Evolutionary conservation across 495 filamentous ascomycete species (phyloP), one percentile per base, ranked within the genome.

Genomic region (Neurospora sp.): DNA sequence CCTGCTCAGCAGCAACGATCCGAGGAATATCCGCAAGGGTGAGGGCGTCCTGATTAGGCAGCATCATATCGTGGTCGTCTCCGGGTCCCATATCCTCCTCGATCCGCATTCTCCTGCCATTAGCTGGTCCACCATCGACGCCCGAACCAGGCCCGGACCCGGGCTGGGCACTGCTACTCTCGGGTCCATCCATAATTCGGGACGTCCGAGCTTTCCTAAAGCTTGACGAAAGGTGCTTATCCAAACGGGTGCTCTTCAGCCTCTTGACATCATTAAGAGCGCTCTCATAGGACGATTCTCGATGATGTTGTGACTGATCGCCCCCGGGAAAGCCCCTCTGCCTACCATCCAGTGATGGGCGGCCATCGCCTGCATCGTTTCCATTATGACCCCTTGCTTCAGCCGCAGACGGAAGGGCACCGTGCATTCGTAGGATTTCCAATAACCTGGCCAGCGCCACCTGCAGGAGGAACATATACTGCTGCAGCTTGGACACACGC

Each of bases 1-100:
- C 94, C 82, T 98, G 96, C 77, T 98, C 93, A 9, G 95, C 93
- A 3, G 96, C 96, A 59, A 98, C 93, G 74, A 99, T 96, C 74
- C 95, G 87, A n/a, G 96, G 95, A 74, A 99, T 98, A 78, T 99
- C 96, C 80, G 98, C 96, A 71, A 99, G 84, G 6, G 94, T 97
- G 41, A 98, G 85, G 16, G 93, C 92, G 83, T 98, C 94, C 72
- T 95, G 91, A 75, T 92, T 88, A n/a, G 92, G 93, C 75, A 99
- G 92, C 68, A 92, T 93, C 74, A 94, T 84, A 71, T 94, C 91
- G 27, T 65, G 53, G 53, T 65, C 53, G 53, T 27, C 53, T 14
- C 53, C 53, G 14, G 53, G 22, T 65, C 53, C 53, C 53, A 65
- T 65, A 65, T 65, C 53, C 53, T 35, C 88, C 90, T 31, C 88